Evolutionary conservation across 495 filamentous ascomycete genomes (phyloP).

Genomic region (Entonaema liquescens): DNA sequence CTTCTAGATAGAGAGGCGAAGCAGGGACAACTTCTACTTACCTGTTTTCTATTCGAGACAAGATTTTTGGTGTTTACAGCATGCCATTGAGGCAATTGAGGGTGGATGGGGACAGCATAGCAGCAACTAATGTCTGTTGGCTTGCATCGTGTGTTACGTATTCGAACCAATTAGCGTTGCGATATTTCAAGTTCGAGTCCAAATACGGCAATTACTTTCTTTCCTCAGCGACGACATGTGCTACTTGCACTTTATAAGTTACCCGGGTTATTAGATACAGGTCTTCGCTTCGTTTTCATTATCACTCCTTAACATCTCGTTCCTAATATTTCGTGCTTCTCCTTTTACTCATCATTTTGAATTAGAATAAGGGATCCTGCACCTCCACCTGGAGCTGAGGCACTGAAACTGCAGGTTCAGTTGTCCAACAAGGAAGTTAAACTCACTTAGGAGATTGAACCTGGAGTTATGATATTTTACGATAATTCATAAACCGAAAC

Average conservation of each 20-base stretch:
- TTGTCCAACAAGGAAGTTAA: no score
- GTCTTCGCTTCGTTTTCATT: not conserved
- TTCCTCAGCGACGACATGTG: not conserved
- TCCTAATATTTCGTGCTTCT: not conserved
- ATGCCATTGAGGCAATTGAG: no score
- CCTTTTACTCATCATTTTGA: no score
- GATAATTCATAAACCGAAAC: not conserved
- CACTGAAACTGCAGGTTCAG: no score
- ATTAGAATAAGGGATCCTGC: no score
- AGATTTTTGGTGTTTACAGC: not conserved
- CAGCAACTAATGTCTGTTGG: no score
- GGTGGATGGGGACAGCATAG: no score
- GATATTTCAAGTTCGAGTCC: not conserved
- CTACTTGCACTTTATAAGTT: not conserved
- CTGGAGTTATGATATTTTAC: not conserved
- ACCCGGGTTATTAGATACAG: not conserved
- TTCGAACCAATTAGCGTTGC: not conserved
- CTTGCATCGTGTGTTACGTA: not conserved
- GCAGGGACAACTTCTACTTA: constrained; percentile 53
- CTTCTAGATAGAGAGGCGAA: constrained; percentile 50
- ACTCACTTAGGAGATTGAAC: not conserved
- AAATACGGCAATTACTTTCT: not conserved
- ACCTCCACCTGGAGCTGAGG: no score
- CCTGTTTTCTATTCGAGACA: constrained; percentile 41
- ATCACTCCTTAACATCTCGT: not conserved